These are phyloP conservation scores for Erodium maritimum DNA, from an alignment of 345 rosid species.

Conservation along the genomic window DNA sequence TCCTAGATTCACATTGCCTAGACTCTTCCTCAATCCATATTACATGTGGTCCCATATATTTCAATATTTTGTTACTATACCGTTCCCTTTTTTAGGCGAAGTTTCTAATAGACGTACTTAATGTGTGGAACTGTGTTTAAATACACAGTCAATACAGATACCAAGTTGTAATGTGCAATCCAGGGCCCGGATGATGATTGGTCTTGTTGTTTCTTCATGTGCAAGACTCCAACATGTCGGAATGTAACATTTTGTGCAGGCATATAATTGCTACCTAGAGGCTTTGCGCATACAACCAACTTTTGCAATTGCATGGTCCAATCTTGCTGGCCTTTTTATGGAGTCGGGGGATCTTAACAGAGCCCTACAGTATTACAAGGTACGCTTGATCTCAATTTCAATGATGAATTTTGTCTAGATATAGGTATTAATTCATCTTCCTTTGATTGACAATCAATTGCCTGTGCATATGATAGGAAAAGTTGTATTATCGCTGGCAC, in stretches of 20 bases:
- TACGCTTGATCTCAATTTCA: constrained; percentile 5
- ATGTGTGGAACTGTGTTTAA: constrained; percentile 14
- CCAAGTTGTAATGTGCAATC: constrained; percentile 56
- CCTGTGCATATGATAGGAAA: too few species aligned
- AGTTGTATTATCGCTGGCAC: too few species aligned
- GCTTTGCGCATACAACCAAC: constrained; percentile 91
- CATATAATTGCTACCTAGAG: constrained; percentile 91
- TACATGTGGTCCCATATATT: too few species aligned
- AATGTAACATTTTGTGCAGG: constrained; percentile 58
- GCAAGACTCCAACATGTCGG: too few species aligned
- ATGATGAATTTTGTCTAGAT: too few species aligned
- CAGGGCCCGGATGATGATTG: constrained; percentile 70
- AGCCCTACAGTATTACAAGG: constrained; percentile 96
- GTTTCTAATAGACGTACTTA: too few species aligned
- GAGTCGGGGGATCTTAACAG: constrained; percentile 88
- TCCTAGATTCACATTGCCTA: too few species aligned
- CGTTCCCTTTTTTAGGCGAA: too few species aligned
- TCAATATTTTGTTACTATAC: too few species aligned
- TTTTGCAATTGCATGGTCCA: constrained; percentile 99
- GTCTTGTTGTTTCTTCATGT: constrained; percentile 48
- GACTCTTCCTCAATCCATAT: too few species aligned
- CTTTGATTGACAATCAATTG: too few species aligned
- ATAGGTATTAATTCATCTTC: too few species aligned
- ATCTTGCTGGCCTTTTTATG: constrained; percentile 98
- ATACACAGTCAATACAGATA: constrained; percentile 62